Evolutionary conservation across 345 rosid species (phyloP).

Genomic region (Eucalyptus marginata): DNA sequence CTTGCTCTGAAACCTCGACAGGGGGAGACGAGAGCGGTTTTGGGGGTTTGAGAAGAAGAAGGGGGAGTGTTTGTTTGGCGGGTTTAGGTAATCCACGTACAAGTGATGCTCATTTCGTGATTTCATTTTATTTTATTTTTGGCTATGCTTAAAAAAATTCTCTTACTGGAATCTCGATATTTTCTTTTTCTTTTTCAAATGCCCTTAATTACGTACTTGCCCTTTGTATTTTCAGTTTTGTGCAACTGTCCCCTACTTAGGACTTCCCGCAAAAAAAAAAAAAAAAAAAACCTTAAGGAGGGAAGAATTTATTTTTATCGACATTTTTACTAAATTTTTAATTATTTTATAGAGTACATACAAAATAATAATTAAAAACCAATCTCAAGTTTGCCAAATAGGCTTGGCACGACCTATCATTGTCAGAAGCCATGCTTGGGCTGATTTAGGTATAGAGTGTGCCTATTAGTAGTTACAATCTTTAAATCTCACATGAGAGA

Average conservation of each 20-base stretch:
- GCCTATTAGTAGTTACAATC: not conserved
- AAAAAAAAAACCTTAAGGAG: not conserved
- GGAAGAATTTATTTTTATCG: not conserved
- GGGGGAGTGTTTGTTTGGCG: not conserved
- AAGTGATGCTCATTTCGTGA: fast-evolving
- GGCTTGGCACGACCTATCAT: fast-evolving
- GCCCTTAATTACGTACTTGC: not conserved
- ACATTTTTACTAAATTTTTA: not conserved
- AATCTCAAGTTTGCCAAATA: fast-evolving
- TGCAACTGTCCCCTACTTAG: not conserved
- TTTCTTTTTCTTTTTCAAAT: not conserved
- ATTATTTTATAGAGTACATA: not conserved
- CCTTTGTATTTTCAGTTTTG: not conserved
- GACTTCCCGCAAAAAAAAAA: not conserved
- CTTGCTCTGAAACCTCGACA: not conserved
- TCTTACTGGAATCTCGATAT: fast-evolving
- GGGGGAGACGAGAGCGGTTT: not conserved
- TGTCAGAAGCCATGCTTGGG: not conserved
- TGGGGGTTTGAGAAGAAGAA: not conserved
- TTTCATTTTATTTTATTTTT: not conserved
- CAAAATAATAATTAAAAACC: not conserved
- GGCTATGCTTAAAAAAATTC: not conserved
- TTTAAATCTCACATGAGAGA: too few relatives aligned
- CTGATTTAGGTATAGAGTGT: fast-evolving
- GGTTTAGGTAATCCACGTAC: not conserved